A percentile compares a stretch with the other conserved stretches of the same genome.
Evolutionary conservation across 176 grass and related monocot species (phyloP).

Genomic region (Oryza glaberrima): DNA sequence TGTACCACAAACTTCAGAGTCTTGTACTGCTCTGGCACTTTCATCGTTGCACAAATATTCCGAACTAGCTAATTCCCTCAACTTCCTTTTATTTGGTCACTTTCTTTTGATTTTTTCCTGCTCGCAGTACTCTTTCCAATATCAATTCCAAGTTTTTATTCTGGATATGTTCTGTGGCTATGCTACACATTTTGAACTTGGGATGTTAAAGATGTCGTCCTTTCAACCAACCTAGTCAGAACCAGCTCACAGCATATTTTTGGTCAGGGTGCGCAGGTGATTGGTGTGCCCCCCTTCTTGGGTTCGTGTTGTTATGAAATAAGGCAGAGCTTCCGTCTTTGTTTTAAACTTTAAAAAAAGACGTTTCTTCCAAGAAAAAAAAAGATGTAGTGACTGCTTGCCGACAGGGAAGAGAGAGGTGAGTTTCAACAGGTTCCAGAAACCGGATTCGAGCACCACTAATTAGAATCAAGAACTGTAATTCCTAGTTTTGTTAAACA

Average conservation of each 20-base stretch:
- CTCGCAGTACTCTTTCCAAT: neutral
- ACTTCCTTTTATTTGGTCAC: neutral
- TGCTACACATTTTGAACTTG: neutral
- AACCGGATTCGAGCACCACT: neutral
- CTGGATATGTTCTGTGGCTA: neutral
- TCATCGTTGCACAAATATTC: neutral
- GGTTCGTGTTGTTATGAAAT: neutral
- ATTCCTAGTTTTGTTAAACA: neutral
- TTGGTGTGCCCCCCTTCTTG: neutral
- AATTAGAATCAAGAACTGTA: neutral
- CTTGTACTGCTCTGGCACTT: neutral
- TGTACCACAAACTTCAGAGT: neutral
- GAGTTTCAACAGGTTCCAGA: neutral
- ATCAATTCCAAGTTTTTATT: neutral
- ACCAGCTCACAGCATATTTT: neutral
- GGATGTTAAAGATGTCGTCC: too few species aligned
- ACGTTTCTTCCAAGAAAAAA: neutral
- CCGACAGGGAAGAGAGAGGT: neutral
- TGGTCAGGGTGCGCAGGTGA: neutral
- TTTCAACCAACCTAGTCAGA: neutral
- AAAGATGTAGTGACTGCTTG: neutral
- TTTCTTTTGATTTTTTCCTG: neutral
- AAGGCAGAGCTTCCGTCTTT: neutral
- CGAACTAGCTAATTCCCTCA: neutral
- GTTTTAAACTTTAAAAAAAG: neutral